phyloP scores from a whole-genome alignment of 495 filamentous ascomycete species.

The Hamigera avellanea region DNA sequence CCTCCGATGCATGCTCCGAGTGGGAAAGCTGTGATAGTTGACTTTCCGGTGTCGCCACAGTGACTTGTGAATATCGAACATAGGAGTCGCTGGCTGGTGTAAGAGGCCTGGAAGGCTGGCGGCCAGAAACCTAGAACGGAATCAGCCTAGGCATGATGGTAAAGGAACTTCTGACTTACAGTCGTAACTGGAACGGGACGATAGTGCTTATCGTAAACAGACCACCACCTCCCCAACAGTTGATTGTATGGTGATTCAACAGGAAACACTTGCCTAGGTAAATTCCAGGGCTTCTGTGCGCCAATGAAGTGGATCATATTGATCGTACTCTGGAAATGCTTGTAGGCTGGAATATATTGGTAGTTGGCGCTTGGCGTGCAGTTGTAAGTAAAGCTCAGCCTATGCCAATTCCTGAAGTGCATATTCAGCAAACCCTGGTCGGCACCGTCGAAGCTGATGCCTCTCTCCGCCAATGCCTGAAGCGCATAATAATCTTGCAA shows the following conservation, averaged over 20 bases:
- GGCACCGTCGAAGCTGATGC: conserved; percentile 92
- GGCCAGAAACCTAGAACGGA: too few species aligned
- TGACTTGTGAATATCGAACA: not conserved
- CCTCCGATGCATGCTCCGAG: conserved; percentile 26
- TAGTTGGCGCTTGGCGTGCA: conserved; percentile 90
- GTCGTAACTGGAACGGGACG: conserved; percentile 24
- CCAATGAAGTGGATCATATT: conserved; percentile 92
- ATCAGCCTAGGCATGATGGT: too few species aligned
- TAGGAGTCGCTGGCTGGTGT: not conserved
- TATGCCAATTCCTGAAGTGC: conserved; percentile 79
- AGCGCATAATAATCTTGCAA: conserved; percentile 80
- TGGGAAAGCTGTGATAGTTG: not conserved
- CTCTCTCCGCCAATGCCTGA: conserved; percentile 66
- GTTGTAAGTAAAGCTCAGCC: conserved; percentile 92
- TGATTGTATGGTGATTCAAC: conserved; percentile 61
- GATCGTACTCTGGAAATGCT: conserved; percentile 80
- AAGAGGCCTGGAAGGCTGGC: too few species aligned
- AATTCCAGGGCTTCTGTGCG: conserved; percentile 75
- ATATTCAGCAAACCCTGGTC: conserved; percentile 95
- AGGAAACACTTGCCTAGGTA: conserved; percentile 49
- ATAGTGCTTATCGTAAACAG: conserved; percentile 81
- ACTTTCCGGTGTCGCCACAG: not conserved
- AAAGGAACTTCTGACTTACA: not conserved
- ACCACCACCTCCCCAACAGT: conserved; percentile 79
- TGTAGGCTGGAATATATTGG: conserved; percentile 90